Percentiles rank a stretch among this genome's conserved stretches.
phyloP scores from a whole-genome alignment of 1,284 basidiomycete genomes.

The Cutaneotrichosporon sp. region DNA sequence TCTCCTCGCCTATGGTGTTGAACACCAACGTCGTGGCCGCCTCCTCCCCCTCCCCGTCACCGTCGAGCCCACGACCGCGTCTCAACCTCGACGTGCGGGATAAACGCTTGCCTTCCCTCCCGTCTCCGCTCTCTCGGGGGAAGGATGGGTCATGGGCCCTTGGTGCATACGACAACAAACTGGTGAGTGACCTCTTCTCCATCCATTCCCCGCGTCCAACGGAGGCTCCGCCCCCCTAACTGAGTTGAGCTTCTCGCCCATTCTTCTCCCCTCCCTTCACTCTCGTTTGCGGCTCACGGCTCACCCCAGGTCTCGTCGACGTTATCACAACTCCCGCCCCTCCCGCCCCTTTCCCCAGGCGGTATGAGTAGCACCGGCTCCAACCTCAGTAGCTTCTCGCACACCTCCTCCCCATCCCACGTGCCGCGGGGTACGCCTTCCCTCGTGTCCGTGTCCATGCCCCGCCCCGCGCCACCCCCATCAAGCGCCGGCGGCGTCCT shows the following conservation, averaged over 20 bases:
- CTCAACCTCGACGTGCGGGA: constrained; percentile 21
- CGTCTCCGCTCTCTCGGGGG: constrained; percentile 9
- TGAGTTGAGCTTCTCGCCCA: neutral
- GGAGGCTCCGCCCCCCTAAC: too few species aligned
- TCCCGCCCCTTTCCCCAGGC: constrained; percentile 42
- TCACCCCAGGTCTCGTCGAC: constrained; percentile 45
- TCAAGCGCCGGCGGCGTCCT: constrained; percentile 29
- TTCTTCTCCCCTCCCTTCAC: neutral
- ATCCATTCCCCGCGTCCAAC: too few species aligned
- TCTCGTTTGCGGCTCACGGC: neutral
- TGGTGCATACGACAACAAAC: constrained; percentile 48
- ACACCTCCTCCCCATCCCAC: constrained; percentile 1
- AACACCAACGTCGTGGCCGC: constrained; percentile 4
- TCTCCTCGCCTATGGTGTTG: neutral
- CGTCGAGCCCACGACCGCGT: constrained; percentile 4
- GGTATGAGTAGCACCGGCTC: constrained; percentile 22
- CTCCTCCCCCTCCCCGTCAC: neutral
- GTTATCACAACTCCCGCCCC: constrained; percentile 45
- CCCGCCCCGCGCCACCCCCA: constrained; percentile 21
- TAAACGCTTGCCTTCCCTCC: constrained; percentile 22
- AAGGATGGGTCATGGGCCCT: constrained; percentile 30
- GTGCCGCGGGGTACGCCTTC: constrained; percentile 1
- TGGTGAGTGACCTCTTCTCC: constrained; percentile 31
- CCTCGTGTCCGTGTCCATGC: neutral
- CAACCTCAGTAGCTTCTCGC: constrained; percentile 17